These are phyloP conservation scores for Annona squamosa DNA, from an alignment of 164 flowering plant genomes.

Conservation along the genomic window DNA sequence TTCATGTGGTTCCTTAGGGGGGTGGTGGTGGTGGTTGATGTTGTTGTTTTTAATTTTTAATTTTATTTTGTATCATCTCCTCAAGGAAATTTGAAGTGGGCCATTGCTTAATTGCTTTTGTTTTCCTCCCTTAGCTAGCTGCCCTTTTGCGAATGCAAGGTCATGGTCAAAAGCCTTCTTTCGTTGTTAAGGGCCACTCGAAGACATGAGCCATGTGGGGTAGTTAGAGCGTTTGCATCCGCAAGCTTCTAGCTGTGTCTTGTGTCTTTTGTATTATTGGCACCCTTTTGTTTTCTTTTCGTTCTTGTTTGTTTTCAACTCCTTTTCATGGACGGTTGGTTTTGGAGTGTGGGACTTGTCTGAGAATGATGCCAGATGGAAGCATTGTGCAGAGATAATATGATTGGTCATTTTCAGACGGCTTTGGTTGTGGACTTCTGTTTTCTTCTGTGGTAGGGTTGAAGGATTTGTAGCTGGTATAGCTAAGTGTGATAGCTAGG, in stretches of 20 bases:
- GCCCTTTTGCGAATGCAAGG: not conserved
- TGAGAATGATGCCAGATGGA: not conserved
- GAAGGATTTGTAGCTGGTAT: not conserved
- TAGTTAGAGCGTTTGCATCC: not conserved
- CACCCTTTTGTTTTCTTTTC: not conserved
- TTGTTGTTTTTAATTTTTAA: no score
- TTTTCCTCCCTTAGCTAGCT: not conserved
- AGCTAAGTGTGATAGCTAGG: not conserved
- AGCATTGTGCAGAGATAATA: not conserved
- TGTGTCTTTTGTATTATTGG: slow-evolving; percentile 5
- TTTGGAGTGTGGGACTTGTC: slow-evolving; percentile 1
- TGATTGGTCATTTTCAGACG: not conserved
- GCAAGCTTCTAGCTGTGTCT: not conserved
- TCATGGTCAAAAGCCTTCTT: not conserved
- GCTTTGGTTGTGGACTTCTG: not conserved
- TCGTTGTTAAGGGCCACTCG: not conserved
- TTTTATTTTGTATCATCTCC: not conserved
- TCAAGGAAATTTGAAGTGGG: not conserved
- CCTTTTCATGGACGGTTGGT: slow-evolving; percentile 1
- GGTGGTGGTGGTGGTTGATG: not conserved
- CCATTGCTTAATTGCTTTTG: not conserved
- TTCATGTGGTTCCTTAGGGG: not conserved
- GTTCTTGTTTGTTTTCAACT: not conserved
- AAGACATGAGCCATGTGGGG: not conserved
- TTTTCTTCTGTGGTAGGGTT: not conserved